A percentile compares a stretch with the other conserved stretches of the same genome.
phyloP scores from a whole-genome alignment of 768 basidiomycete genomes.

The Mycena amicta region DNA sequence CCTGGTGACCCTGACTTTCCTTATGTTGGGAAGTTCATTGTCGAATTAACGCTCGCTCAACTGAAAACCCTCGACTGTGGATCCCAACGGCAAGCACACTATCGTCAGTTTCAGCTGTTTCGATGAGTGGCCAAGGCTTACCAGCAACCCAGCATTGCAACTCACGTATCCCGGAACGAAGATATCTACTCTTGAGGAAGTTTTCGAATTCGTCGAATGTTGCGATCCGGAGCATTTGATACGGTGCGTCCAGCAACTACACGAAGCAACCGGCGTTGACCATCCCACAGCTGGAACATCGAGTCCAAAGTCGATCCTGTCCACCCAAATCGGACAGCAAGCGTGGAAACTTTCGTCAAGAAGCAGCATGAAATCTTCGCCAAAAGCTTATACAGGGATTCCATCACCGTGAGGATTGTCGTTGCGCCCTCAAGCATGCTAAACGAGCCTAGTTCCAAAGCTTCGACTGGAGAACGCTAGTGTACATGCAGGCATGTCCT shows the following conservation, averaged over 20 bases:
- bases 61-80: conserved; percentile 83
- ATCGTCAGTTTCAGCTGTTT: conserved; percentile 47
- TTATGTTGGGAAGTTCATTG: conserved; percentile 76
- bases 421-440: neutral
- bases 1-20: conserved; percentile 64
- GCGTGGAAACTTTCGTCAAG: conserved; percentile 62
- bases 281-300: conserved; percentile 56
- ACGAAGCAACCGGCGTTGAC: too few relatives aligned
- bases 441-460: conserved; percentile 62
- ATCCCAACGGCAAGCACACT: conserved; percentile 58
- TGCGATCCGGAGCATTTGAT: conserved; percentile 65
- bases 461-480: conserved; percentile 79
- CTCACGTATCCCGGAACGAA: conserved; percentile 66
- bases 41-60: conserved; percentile 79
- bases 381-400: conserved; percentile 58
- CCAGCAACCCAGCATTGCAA: conserved; percentile 53
- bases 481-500: conserved; percentile 76
- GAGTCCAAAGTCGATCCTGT: conserved; percentile 74
- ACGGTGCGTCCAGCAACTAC: conserved; percentile 32
- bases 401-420: conserved; percentile 57
- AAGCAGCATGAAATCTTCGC: conserved; percentile 62
- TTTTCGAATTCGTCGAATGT: conserved; percentile 77
- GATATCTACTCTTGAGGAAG: conserved; percentile 72
- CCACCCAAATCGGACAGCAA: conserved; percentile 51
- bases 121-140: neutral